Base-by-base conservation (phyloP, 129 eudicot genomes). In the Flaveria bidentis region DNA sequence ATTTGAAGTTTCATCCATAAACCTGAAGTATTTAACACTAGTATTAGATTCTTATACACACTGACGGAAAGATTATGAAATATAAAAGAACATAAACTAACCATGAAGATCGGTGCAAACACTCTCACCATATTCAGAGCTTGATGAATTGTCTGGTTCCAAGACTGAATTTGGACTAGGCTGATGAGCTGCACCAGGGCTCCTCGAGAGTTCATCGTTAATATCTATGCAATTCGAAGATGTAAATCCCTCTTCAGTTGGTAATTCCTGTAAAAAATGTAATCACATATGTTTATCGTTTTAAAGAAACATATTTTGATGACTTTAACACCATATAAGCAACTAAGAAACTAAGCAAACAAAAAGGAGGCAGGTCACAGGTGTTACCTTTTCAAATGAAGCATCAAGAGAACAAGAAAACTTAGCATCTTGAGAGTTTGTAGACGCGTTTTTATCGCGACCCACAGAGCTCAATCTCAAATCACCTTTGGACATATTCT, bases 81-180 rank as follows among this genome's bases (percentile, higher is more conserved):
- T 56, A 16, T 51, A 64, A 26, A 0, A 0, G 16, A 33, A 57
- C 18, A 61, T 57, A 68, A 44, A 82, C 87, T 75, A 78, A 87
- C 88, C 84, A 49, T 50, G 69, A 56, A 86, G 83, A 78, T 82
- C 82, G 23, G 77, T 55, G 72, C 51, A 77, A 47, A 57, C 50
- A 42, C 64, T 74, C 18, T 81, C 86, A 46, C 77, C 79, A 61
- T 33, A 20, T 67, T 81, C 86, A 65, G 84, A 81, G 76, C 67
- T 53, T 12, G 81, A 78, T 41, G 65, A 72, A 76, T 51, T 75
- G 65, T 87, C 89, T 47, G 87, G 83, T 71, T 87, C 91, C 61
- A 87, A 77, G 73, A 91, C 89, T 33, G 96, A 87, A 82, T 78
- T 84, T 65, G 93, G 96, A 86, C 92, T 83, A 2, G 62, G 84